Base-by-base conservation (phyloP, 106 monocot species). In the Posidonia australis region DNA sequence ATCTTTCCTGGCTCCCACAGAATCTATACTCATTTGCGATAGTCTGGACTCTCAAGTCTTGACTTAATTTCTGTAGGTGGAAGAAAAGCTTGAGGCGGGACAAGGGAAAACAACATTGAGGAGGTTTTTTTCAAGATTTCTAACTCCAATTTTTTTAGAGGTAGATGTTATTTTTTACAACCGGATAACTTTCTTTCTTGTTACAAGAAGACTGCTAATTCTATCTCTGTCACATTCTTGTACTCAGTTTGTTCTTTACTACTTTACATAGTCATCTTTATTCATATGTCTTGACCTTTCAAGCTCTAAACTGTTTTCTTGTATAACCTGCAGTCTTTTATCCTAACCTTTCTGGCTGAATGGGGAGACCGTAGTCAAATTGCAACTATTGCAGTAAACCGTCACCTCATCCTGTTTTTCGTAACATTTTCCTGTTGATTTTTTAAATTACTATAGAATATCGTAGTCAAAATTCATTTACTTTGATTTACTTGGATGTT, bases 331-430 rank as follows among this genome's bases (percentile, higher is more conserved):
- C 82, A 98, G 89, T 89, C 93, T 46, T 93, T 93, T 72, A 82
- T 93, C 58, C 80, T 93, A 70, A 89, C 93, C 7, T 93, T 93
- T 72, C 68, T 93, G 17, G 93, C 93, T 49, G 93, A 93, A 74
- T 93, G 89, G 93, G 93, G 93, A 21, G 93, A 93, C 67, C 89
- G 89, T 18, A 93, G 93, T 63, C 93, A 93, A 72, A 93, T 93
- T 66, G 86, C 93, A 55, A 93, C 93, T 19, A 93, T 93, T 65
- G 93, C 86, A 16, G 93, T 93, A 86, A 80, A 71, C 51, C 7
- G 5, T 49, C 1, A 54, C 58, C 17, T 23, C 32, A 0, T 10
- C 16, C 24, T 28, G 1, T 69, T 55, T 12, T 56, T 25, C n/a
- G 7, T 57, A 14, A 25, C 13, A 22, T 51, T 23, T 55, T 24